Evolutionary conservation across 495 filamentous ascomycete species (phyloP), one percentile per base, ranked within the genome.

Genomic region (Xylaria curta): DNA sequence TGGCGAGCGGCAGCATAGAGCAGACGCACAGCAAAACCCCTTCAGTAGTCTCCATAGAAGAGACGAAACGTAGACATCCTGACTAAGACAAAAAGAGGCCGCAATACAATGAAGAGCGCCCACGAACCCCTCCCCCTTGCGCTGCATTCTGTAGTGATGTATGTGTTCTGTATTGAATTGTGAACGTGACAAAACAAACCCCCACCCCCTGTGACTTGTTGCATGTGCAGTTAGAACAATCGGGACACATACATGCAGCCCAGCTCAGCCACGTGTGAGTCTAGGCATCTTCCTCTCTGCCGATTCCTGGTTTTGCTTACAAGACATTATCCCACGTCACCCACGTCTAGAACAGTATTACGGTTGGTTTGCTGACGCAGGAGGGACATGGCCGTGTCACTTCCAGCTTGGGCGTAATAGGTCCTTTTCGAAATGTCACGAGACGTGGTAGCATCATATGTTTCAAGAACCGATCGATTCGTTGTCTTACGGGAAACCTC

Each of bases 61-160:
- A 42, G 44, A 68, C 40, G 40, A 66, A 68, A 13, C 46, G 47
- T 68, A 66, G 70, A 68, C n/a, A 68, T 68, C 51, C 13, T 38
- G 8, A 38, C 38, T 47, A 47, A 44, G 38, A 63, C 59, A 42
- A 38, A 59, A 56, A 42, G 6, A 64, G 60, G 59, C 47, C 36
- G 28, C 60, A 56, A 64, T 51, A 44, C 68, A 70, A 70, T 47
- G 68, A 54, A 49, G 38, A 54, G 42, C 47, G 47, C 60, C 53
- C 28, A 42, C 59, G 13, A 36, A 36, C 12, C 53, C 36, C 36
- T 38, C 36, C 6, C 36, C 26, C 63, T 44, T 44, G 60, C 49
- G 68, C 68, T 63, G 69, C 33, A 47, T 71, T 33, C 51, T 12
- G 28, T 58, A 47, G 8, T 9, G 28, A 31, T 31, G 28, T 38